Conservation (phyloP, 306 rosid species). For the Adenanthera pavonina region DNA sequence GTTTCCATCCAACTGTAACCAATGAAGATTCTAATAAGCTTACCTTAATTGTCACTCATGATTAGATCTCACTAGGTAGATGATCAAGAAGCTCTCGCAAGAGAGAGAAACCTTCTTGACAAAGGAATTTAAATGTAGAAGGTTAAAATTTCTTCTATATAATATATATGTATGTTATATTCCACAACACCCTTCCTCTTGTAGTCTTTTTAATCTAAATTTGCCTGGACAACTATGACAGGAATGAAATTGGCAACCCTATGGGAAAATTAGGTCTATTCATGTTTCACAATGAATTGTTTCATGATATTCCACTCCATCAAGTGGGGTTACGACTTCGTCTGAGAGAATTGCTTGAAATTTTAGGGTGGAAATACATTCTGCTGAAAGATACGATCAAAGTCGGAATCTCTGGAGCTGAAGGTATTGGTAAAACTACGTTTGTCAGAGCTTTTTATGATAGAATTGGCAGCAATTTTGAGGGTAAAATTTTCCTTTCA, state of each 20-base stretch:
- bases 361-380: background rate
- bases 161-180: too few relatives aligned
- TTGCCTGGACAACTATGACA: background rate
- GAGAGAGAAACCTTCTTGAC: background rate
- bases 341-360: background rate
- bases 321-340: background rate
- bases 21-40: too few relatives aligned
- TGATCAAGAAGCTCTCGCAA: background rate
- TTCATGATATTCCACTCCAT: background rate
- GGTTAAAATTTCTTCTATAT: background rate
- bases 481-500: background rate
- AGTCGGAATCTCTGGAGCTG: background rate
- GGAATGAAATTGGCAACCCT: background rate
- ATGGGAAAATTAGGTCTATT: background rate
- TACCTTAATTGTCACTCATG: background rate
- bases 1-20: too few relatives aligned
- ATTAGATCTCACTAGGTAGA: background rate
- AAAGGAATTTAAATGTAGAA: background rate
- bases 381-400: background rate
- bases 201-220: background rate
- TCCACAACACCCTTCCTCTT: background rate
- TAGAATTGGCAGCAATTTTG: background rate
- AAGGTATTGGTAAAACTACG: slow-evolving; percentile 4
- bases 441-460: background rate
- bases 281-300: background rate